Percentiles rank a stretch among this genome's conserved stretches.
Evolutionary conservation across 164 flowering plant species (phyloP).

Genomic region (Vitis riparia): DNA sequence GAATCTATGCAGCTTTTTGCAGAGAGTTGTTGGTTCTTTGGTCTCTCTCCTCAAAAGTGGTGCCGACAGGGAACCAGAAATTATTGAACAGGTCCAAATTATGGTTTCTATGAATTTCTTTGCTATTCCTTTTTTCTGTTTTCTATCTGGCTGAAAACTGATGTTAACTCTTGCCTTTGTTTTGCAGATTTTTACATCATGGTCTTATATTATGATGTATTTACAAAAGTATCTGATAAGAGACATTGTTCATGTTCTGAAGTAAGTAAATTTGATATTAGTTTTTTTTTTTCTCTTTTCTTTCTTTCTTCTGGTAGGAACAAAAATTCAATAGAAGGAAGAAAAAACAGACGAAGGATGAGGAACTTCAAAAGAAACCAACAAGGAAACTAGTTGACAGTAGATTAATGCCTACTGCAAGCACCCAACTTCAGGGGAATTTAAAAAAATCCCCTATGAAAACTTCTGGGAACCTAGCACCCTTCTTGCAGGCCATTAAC

Average conservation of each 20-base stretch:
- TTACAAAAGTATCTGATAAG: constrained; percentile 67
- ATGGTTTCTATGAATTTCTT: background rate
- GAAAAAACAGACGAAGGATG: too few relatives aligned
- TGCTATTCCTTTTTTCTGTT: background rate
- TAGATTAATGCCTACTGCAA: too few relatives aligned
- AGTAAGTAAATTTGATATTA: constrained; percentile 50
- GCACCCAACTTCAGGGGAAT: too few relatives aligned
- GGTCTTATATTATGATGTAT: constrained; percentile 81
- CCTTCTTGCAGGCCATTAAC: too few relatives aligned
- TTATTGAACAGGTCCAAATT: constrained; percentile 72
- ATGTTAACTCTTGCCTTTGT: constrained; percentile 8
- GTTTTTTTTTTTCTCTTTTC: background rate
- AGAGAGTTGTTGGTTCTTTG: constrained; percentile 46
- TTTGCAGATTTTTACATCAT: constrained; percentile 84
- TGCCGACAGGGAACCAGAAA: constrained; percentile 88
- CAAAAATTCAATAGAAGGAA: too few relatives aligned
- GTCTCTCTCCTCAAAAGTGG: constrained; percentile 71
- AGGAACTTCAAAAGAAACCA: too few relatives aligned
- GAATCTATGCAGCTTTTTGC: constrained; percentile 54
- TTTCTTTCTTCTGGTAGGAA: too few relatives aligned
- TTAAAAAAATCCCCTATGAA: too few relatives aligned
- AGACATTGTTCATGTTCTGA: constrained; percentile 53
- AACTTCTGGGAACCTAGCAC: too few relatives aligned
- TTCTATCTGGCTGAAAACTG: background rate
- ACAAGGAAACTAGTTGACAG: too few relatives aligned